A percentile compares a stretch with the other conserved stretches of the same genome.
Conservation (phyloP, 208 protist species). For the Trypanosoma platydactyli region DNA sequence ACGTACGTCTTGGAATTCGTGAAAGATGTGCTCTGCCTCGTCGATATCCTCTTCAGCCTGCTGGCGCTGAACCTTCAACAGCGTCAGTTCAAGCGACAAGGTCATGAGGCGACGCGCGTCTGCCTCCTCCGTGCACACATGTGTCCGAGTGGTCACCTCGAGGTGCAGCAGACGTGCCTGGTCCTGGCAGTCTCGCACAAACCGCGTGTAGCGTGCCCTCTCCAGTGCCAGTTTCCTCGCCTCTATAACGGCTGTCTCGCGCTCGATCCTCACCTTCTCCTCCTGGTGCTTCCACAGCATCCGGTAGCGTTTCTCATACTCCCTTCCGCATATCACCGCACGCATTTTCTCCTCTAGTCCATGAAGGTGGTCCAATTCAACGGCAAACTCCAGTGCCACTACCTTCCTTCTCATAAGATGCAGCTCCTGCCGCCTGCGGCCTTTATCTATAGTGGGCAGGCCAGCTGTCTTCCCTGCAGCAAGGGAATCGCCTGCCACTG, state of each 20-base stretch:
- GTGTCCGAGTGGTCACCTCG: slow-evolving; percentile 14
- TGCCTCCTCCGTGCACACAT: slow-evolving; percentile 16
- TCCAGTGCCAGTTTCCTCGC: slow-evolving; percentile 13
- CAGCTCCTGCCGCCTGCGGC: slow-evolving; percentile 1
- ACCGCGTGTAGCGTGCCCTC: slow-evolving; percentile 14
- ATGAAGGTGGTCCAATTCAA: slow-evolving; percentile 13
- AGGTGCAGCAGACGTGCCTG: slow-evolving; percentile 25
- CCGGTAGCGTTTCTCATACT: slow-evolving; percentile 31
- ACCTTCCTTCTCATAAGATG: slow-evolving; percentile 4
- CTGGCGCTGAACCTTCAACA: slow-evolving; percentile 8
- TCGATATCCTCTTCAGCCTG: background rate
- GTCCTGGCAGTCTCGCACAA: slow-evolving; percentile 18
- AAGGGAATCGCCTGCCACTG: background rate
- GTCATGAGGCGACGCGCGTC: slow-evolving; percentile 13
- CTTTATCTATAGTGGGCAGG: slow-evolving; percentile 9
- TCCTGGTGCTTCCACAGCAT: slow-evolving; percentile 29
- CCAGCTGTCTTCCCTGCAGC: background rate
- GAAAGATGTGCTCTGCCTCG: slow-evolving; percentile 14
- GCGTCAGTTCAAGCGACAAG: slow-evolving; percentile 5
- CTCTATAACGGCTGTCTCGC: slow-evolving; percentile 2
- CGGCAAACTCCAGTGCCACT: slow-evolving; percentile 3
- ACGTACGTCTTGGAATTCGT: slow-evolving; percentile 14
- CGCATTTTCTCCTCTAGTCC: slow-evolving; percentile 19
- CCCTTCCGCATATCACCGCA: slow-evolving; percentile 11
- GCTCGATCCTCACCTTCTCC: slow-evolving; percentile 21